Conservation (phyloP, 2,329 filamentous ascomycete genomes). For the Aspergillus sclerotialis region DNA sequence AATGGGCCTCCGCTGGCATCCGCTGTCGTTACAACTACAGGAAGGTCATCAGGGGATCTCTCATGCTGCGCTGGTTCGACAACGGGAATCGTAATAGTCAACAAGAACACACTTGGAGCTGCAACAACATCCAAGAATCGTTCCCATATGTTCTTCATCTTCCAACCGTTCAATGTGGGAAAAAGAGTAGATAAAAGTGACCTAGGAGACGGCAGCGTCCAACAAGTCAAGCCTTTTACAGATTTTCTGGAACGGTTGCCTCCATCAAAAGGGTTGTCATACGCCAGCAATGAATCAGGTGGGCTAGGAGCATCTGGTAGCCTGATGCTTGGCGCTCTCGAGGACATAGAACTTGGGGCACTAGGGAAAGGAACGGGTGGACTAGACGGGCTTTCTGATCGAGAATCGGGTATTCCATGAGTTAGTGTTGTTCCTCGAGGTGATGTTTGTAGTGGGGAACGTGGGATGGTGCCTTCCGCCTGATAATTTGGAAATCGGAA, state of each 20-base stretch:
- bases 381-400: conserved; percentile 38
- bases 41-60: conserved; percentile 35
- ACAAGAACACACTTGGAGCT: conserved; percentile 80
- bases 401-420: conserved; percentile 5
- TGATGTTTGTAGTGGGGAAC: conserved; percentile 23
- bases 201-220: conserved; percentile 63
- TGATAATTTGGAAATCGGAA: conserved; percentile 34
- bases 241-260: conserved; percentile 31
- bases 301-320: conserved; percentile 43
- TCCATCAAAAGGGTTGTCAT: conserved; percentile 32
- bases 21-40: conserved; percentile 17
- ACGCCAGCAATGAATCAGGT: conserved; percentile 20
- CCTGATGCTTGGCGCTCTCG: conserved; percentile 49
- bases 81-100: conserved; percentile 86
- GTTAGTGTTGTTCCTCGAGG: conserved; percentile 17
- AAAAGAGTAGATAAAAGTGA: conserved; percentile 70
- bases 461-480: conserved; percentile 11
- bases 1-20: conserved; percentile 10
- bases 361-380: conserved; percentile 67
- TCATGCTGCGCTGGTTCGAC: conserved; percentile 63
- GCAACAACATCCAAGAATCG: conserved; percentile 74
- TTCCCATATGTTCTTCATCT: conserved; percentile 74
- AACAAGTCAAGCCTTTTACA: conserved; percentile 76
- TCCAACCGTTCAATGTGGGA: conserved; percentile 78
- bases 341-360: conserved; percentile 40